Evolutionary conservation across 2,329 filamentous ascomycete genomes (phyloP), one percentile per base, ranked within the genome.

Genomic region (Nigrospora oryzae): DNA sequence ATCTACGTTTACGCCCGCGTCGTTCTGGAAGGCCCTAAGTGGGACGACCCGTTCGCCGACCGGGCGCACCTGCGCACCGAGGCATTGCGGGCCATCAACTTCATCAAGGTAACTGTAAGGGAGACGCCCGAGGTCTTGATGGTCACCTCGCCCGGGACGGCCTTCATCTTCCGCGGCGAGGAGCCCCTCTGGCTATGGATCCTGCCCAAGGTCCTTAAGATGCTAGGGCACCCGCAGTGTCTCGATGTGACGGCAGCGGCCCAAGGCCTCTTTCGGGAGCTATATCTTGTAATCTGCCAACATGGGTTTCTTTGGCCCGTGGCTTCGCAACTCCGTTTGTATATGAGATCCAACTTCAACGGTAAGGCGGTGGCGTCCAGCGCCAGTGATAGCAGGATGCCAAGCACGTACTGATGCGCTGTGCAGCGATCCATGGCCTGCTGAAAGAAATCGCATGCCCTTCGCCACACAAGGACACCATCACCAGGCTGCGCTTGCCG

Each of bases 1-100:
- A 83, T 95, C 43, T 89, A 86, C 57, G 85, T 95, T 50, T 86
- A 93, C 54, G 75, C 84, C 41, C 83, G 86, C 58, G 86, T 88
- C 46, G 85, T 89, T 17, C 70, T 96, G 12, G 85, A 89, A 53
- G 74, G 74, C 38, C 71, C 86, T 39, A 74, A 75, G 51, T 73
- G 78, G 57, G 79, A 89, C 54, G 79, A 89, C 53, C 81, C 80
- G 3, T 86, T 89, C 59, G 72, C 79, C 47, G 68, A 79, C 51
- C 66, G 63, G 42, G 69, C 72, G 32, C 66, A 77, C 46, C 64
- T 82, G 36, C 66, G 75, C 28, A 64, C 73, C 38, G 81, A 87
- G 54, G 80, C 79, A 1, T 64, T 77, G 33, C 84, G 89, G 57
- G 89, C 88, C 43, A 74, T 95, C 40, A 79, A 84, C 52, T 89